Conservation (phyloP, 768 basidiomycete genomes). For the Suillus sp. region DNA sequence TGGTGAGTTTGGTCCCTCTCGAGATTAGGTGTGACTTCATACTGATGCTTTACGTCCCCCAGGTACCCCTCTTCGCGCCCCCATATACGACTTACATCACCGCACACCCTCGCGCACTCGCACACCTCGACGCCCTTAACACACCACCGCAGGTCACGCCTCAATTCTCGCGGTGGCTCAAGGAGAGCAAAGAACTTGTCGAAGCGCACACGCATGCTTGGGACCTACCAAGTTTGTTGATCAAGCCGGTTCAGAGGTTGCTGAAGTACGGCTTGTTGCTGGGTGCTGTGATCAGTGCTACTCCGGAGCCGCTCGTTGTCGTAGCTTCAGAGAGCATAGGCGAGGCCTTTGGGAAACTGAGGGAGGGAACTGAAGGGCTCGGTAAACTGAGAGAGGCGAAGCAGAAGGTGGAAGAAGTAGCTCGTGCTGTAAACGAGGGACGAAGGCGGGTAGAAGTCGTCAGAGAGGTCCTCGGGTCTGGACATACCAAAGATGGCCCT, state of each 20-base stretch:
- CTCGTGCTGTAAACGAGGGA: slow-evolving; percentile 77
- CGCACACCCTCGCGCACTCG: slow-evolving; percentile 71
- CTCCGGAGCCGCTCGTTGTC: slow-evolving; percentile 48
- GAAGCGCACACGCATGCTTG: slow-evolving; percentile 81
- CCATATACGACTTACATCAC: slow-evolving; percentile 83
- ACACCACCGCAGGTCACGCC: slow-evolving; percentile 48
- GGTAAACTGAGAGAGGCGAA: slow-evolving; percentile 54
- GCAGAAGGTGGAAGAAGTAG: slow-evolving; percentile 67
- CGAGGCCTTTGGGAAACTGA: slow-evolving; percentile 20
- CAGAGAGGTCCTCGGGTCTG: slow-evolving; percentile 62
- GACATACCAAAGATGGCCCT: slow-evolving; percentile 38
- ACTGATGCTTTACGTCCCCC: slow-evolving; percentile 3
- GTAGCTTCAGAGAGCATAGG: slow-evolving; percentile 1
- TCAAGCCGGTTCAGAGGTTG: slow-evolving; percentile 96
- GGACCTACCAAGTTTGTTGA: slow-evolving; percentile 92
- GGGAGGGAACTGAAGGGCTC: slow-evolving; percentile 10
- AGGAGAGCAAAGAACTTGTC: slow-evolving; percentile 65
- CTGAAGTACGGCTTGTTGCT: slow-evolving; percentile 93
- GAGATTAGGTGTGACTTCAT: neutral
- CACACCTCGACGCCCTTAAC: slow-evolving; percentile 56
- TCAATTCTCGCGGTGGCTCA: slow-evolving; percentile 51
- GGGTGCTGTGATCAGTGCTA: slow-evolving; percentile 71
- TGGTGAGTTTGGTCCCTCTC: slow-evolving; percentile 46
- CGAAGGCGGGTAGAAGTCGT: slow-evolving; percentile 77
- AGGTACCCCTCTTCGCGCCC: slow-evolving; percentile 72